Evolutionary conservation across 2,329 filamentous ascomycete species (phyloP).

Genomic region (Ophiostoma piceae): DNA sequence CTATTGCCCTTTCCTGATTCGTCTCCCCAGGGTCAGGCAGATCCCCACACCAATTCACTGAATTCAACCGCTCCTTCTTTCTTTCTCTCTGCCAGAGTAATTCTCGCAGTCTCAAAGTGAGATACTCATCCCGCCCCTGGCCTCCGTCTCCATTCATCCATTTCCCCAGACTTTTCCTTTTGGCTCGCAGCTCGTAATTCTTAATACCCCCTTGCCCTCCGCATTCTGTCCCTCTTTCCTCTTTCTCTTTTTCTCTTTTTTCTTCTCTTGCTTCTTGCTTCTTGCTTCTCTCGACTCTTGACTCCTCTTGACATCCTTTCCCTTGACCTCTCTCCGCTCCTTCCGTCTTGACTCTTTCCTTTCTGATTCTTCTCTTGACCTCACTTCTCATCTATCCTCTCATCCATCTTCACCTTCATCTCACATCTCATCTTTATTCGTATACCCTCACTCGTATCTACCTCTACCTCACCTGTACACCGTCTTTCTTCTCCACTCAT

Average conservation of each 20-base stretch:
- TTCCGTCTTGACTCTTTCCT: neutral
- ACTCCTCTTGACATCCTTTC: neutral
- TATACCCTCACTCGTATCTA: neutral
- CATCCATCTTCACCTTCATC: neutral
- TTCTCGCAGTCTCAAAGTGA: constrained; percentile 8
- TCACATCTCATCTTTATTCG: neutral
- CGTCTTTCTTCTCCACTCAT: neutral
- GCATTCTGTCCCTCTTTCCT: constrained; percentile 3
- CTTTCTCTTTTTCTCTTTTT: neutral
- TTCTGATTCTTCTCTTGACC: neutral
- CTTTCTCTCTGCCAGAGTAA: neutral
- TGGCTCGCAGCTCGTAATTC: neutral
- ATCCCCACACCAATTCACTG: constrained; percentile 17
- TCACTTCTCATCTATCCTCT: neutral
- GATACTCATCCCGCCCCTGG: too few species aligned
- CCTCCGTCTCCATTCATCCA: constrained; percentile 11
- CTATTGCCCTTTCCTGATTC: constrained; percentile 7
- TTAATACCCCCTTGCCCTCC: constrained; percentile 16
- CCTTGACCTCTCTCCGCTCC: too few species aligned
- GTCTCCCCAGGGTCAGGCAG: neutral
- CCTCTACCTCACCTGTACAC: neutral
- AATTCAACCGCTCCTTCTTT: constrained; percentile 12
- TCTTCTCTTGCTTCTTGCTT: neutral
- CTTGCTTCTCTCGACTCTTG: neutral
- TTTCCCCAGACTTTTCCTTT: constrained; percentile 20